A percentile compares a stretch with the other conserved stretches of the same genome.
phyloP scores from a whole-genome alignment of 768 basidiomycete species.

The Pisolithus microcarpus region DNA sequence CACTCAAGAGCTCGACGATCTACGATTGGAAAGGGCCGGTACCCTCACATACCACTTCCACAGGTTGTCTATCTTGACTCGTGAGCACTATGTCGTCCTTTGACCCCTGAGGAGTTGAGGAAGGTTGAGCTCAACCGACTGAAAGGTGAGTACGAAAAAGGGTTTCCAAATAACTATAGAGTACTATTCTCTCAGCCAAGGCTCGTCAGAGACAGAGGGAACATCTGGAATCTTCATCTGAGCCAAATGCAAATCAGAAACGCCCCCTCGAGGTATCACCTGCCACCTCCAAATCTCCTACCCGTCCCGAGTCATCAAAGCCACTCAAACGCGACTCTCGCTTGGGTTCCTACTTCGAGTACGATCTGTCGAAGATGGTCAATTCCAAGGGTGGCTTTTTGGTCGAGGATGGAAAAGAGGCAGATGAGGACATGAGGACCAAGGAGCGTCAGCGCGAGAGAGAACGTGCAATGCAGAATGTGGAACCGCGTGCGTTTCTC shows the following conservation, averaged over 20 bases:
- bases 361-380: slow-evolving; percentile 94
- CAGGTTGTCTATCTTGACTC: background rate
- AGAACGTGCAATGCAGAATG: slow-evolving; percentile 64
- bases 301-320: slow-evolving; percentile 41
- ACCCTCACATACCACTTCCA: no score
- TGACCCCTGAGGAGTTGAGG: slow-evolving; percentile 64
- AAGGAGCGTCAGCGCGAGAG: slow-evolving; percentile 80
- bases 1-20: no score
- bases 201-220: slow-evolving; percentile 65
- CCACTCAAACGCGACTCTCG: slow-evolving; percentile 65
- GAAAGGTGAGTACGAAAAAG: slow-evolving; percentile 42
- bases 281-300: slow-evolving; percentile 55
- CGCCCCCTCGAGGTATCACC: slow-evolving; percentile 56
- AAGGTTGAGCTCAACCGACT: slow-evolving; percentile 74
- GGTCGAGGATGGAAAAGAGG: slow-evolving; percentile 79
- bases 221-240: slow-evolving; percentile 37
- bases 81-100: background rate
- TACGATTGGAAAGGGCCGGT: no score
- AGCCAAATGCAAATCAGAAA: slow-evolving; percentile 63
- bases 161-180: background rate
- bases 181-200: slow-evolving; percentile 46
- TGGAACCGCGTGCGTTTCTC: slow-evolving; percentile 55
- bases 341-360: slow-evolving; percentile 91
- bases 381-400: slow-evolving; percentile 96
- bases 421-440: slow-evolving; percentile 64